These are phyloP conservation scores for Penicillium sp. DNA, from an alignment of 2,329 filamentous ascomycete genomes.

Conservation along the genomic window DNA sequence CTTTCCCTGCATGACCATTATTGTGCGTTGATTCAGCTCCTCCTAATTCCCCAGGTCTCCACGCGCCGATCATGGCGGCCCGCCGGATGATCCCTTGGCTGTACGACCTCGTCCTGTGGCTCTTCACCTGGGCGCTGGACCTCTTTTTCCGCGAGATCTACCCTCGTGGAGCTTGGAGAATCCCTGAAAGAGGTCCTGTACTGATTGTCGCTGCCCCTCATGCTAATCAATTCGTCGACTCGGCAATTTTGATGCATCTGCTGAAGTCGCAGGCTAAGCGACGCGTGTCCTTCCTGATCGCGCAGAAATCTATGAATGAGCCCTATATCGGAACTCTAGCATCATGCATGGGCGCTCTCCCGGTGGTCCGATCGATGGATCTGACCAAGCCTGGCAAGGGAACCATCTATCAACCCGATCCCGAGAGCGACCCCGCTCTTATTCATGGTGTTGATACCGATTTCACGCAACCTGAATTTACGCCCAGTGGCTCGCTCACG, in stretches of 20 bases:
- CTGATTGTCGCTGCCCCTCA: conserved; percentile 95
- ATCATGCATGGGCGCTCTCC: conserved; percentile 80
- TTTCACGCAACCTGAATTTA: conserved; percentile 73
- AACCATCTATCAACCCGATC: conserved; percentile 83
- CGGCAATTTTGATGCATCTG: conserved; percentile 87
- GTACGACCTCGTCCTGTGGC: conserved; percentile 55
- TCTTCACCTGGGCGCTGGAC: conserved; percentile 72
- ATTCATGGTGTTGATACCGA: conserved; percentile 78
- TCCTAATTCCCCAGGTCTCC: conserved; percentile 12
- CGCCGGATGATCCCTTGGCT: conserved; percentile 50
- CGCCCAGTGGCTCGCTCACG: conserved; percentile 79
- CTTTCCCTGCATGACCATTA: conserved; percentile 9
- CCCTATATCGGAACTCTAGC: conserved; percentile 85
- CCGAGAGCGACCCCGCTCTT: conserved; percentile 77
- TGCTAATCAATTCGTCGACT: conserved; percentile 96
- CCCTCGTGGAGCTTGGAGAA: conserved; percentile 88
- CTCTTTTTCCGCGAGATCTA: conserved; percentile 97
- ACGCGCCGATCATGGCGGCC: conserved; percentile 30
- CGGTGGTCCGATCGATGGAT: conserved; percentile 87
- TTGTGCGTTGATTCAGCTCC: conserved; percentile 1
- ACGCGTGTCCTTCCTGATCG: conserved; percentile 86
- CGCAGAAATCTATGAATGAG: conserved; percentile 89
- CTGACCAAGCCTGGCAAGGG: conserved; percentile 78
- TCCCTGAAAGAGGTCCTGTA: conserved; percentile 81
- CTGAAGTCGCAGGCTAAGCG: conserved; percentile 82